These are phyloP conservation scores for Solanum verrucosum DNA, from an alignment of 257 asterid genomes.

Conservation along the genomic window DNA sequence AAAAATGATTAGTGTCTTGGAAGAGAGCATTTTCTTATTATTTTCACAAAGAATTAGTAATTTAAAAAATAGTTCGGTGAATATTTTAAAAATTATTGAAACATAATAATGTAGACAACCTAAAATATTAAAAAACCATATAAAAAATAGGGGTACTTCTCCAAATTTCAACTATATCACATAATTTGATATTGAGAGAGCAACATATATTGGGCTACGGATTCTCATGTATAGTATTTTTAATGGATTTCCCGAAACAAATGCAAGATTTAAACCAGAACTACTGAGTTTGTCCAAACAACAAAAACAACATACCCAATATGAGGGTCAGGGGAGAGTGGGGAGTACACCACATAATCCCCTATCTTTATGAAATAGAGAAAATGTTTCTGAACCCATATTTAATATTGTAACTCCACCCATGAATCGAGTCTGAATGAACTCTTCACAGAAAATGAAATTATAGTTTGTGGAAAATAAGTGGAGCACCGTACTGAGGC, in stretches of 20 bases:
- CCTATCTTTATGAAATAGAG: neutral
- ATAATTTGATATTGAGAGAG: too few relatives aligned
- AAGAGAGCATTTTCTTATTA: too few relatives aligned
- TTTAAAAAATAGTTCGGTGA: too few relatives aligned
- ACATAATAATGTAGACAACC: too few relatives aligned
- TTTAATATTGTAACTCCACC: too few relatives aligned
- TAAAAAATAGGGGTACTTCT: too few relatives aligned
- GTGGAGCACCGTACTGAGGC: constrained; percentile 25
- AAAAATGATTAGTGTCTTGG: too few relatives aligned
- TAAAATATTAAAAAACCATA: too few relatives aligned
- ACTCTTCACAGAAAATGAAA: neutral
- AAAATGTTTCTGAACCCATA: too few relatives aligned
- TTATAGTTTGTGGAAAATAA: constrained; percentile 14
- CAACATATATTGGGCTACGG: neutral
- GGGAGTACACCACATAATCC: neutral
- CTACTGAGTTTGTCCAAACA: neutral
- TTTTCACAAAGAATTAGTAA: too few relatives aligned
- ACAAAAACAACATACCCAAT: neutral
- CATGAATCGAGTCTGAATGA: neutral
- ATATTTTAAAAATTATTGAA: too few relatives aligned
- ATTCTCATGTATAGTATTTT: rapidly evolving
- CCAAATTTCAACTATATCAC: neutral
- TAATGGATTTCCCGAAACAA: neutral
- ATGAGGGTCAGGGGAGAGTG: neutral
- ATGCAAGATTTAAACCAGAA: neutral